These are phyloP conservation scores for Cyclotella baltica DNA, from an alignment of 108 stramenopile genomes.

Conservation along the genomic window DNA sequence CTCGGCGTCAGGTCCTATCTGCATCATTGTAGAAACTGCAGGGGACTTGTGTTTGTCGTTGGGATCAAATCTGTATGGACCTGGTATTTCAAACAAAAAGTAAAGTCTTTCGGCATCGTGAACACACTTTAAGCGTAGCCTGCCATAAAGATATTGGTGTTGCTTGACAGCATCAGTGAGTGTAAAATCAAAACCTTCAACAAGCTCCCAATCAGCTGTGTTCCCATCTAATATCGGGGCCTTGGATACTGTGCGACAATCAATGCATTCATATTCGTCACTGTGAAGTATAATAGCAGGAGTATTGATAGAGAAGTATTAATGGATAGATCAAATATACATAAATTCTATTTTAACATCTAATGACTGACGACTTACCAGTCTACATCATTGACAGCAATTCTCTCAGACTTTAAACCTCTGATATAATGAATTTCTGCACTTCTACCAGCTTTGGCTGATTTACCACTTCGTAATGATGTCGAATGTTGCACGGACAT, in stretches of 20 bases:
- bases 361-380: too few relatives aligned
- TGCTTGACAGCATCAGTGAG: neutral
- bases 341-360: too few relatives aligned
- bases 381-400: neutral
- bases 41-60: slow-evolving; percentile 28
- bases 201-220: slow-evolving; percentile 9
- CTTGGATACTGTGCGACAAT: neutral
- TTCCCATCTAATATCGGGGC: slow-evolving; percentile 21
- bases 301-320: too few relatives aligned
- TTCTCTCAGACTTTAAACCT: neutral
- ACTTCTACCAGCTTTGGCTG: neutral
- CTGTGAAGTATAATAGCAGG: neutral
- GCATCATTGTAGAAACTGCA: slow-evolving; percentile 36
- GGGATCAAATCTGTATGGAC: slow-evolving; percentile 22
- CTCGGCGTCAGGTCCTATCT: slow-evolving; percentile 34
- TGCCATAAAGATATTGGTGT: slow-evolving; percentile 11
- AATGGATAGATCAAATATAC: too few relatives aligned
- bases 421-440: neutral
- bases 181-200: slow-evolving; percentile 9
- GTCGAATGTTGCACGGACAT: neutral
- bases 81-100: slow-evolving; percentile 40
- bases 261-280: neutral
- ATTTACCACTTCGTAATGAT: neutral
- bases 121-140: slow-evolving; percentile 14
- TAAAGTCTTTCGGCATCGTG: slow-evolving; percentile 36